Conservation (phyloP, 2,329 filamentous ascomycete species). For the Cadophora luteo-olivacea region DNA sequence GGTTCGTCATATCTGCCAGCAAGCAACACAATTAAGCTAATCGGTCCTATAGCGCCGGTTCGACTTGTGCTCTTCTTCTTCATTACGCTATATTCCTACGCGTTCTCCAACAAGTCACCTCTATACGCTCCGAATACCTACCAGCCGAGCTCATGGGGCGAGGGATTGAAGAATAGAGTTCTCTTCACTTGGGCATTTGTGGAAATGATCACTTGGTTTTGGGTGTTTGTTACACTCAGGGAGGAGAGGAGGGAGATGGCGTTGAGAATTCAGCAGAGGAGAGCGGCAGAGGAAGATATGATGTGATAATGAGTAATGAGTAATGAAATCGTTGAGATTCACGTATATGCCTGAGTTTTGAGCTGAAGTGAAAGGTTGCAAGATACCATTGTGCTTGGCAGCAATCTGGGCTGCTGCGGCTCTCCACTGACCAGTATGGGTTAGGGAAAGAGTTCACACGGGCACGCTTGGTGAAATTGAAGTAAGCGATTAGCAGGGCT, state of each 20-base stretch:
- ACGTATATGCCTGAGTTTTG: neutral
- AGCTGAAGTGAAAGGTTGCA: neutral
- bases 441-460: neutral
- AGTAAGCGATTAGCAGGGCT: neutral
- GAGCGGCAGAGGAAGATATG: conserved; percentile 47
- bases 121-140: conserved; percentile 51
- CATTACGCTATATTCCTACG: conserved; percentile 68
- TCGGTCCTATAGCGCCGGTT: conserved; percentile 59
- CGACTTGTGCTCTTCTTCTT: conserved; percentile 68
- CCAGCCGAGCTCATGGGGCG: conserved; percentile 57
- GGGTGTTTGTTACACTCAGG: conserved; percentile 75
- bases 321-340: neutral
- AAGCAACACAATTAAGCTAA: conserved; percentile 44
- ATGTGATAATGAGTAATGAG: conserved; percentile 30
- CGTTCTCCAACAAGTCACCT: conserved; percentile 60
- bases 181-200: conserved; percentile 86
- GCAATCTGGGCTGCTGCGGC: neutral
- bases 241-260: conserved; percentile 61
- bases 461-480: neutral
- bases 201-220: conserved; percentile 87
- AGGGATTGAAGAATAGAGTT: conserved; percentile 80
- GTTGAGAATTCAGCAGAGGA: conserved; percentile 42
- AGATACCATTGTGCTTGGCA: neutral
- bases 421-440: neutral
- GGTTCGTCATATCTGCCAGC: conserved; percentile 58